Percentiles rank a stretch among this genome's conserved stretches.
Conservation (phyloP, 441 rosid species). For the Geranium incanum region DNA sequence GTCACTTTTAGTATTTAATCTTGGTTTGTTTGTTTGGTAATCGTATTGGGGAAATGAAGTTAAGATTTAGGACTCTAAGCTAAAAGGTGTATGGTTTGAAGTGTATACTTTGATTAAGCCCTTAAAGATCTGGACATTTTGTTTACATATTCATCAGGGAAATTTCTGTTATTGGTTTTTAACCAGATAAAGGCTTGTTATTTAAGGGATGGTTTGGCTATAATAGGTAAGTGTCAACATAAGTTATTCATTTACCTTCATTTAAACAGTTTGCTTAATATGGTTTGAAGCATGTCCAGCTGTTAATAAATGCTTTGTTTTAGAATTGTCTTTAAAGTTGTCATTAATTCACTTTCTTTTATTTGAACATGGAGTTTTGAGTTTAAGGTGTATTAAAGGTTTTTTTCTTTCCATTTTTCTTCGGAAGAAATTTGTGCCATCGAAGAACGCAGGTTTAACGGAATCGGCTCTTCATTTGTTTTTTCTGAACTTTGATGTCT, state of each 20-base stretch:
- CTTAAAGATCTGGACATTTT: not conserved
- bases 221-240: slow-evolving; percentile 14
- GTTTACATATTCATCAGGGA: not conserved
- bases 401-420: not conserved
- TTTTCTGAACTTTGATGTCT: slow-evolving; percentile 39
- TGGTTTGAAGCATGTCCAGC: slow-evolving; percentile 18
- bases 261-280: slow-evolving; percentile 19
- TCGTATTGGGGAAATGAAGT: not conserved
- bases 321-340: not conserved
- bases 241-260: slow-evolving; percentile 1
- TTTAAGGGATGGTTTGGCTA: slow-evolving; percentile 20
- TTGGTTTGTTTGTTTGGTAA: not conserved
- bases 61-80: not conserved
- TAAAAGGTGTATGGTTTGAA: not conserved
- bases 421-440: not conserved
- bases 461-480: slow-evolving; percentile 10
- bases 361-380: not conserved
- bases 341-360: not conserved
- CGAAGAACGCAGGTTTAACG: slow-evolving; percentile 24
- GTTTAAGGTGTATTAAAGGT: not conserved
- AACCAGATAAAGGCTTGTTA: slow-evolving; percentile 7
- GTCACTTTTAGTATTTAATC: not conserved
- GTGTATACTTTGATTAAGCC: not conserved
- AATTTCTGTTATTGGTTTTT: slow-evolving; percentile 1
- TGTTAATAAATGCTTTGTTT: slow-evolving; percentile 13